A percentile compares a stretch with the other conserved stretches of the same genome.
Conservation (phyloP, 352 stramenopile genomes). For the Vaucheria bursata region DNA sequence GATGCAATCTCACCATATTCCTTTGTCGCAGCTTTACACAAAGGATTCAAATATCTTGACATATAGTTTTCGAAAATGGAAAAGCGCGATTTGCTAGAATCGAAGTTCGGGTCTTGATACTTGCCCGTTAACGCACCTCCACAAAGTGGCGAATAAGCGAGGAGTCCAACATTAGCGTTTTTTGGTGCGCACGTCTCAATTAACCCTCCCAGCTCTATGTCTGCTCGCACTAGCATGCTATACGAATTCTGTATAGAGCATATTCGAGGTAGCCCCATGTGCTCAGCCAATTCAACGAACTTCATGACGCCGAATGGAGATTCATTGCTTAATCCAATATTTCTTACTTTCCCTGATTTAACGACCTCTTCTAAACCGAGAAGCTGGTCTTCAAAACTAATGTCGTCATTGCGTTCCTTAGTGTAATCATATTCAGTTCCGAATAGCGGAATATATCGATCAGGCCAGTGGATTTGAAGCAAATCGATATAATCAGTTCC, state of each 20-base stretch:
- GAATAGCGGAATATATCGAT: constrained; percentile 49
- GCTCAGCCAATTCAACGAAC: constrained; percentile 54
- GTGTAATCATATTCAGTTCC: neutral
- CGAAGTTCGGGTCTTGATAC: constrained; percentile 52
- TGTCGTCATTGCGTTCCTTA: constrained; percentile 51
- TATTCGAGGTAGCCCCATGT: constrained; percentile 34
- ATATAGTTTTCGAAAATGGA: constrained; percentile 49
- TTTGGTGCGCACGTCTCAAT: constrained; percentile 57
- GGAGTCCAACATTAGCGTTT: constrained; percentile 56
- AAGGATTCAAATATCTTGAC: constrained; percentile 25
- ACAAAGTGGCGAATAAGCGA: constrained; percentile 66
- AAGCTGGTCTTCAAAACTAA: constrained; percentile 64
- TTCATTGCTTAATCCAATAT: constrained; percentile 59
- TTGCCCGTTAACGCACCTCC: constrained; percentile 66
- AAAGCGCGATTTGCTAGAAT: constrained; percentile 50
- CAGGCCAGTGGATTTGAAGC: constrained; percentile 61
- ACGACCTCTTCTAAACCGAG: constrained; percentile 59
- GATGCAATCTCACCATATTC: constrained; percentile 36
- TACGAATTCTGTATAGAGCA: constrained; percentile 58
- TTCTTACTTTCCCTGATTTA: constrained; percentile 58
- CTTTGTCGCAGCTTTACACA: constrained; percentile 23
- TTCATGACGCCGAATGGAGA: constrained; percentile 65
- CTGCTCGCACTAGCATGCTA: constrained; percentile 58
- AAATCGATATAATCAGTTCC: constrained; percentile 71
- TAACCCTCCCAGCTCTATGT: constrained; percentile 62